These are phyloP conservation scores for Lentinus brumalis DNA, from an alignment of 768 basidiomycete genomes.

Conservation along the genomic window DNA sequence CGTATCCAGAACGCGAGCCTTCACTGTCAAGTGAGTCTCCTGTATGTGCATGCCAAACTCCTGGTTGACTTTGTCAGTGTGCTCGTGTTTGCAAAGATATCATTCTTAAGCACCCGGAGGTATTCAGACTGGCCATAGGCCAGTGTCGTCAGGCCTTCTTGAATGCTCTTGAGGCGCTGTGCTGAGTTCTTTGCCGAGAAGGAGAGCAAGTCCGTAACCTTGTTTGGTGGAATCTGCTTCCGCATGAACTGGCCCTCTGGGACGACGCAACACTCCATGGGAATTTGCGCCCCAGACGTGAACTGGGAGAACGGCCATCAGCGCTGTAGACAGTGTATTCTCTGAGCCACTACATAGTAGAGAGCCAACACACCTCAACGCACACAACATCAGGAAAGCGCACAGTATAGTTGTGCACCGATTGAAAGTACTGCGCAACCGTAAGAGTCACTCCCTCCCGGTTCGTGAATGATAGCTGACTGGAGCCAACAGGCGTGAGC, in stretches of 20 bases:
- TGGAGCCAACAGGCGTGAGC: slow-evolving; percentile 55
- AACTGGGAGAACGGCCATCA: slow-evolving; percentile 41
- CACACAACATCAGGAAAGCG: slow-evolving; percentile 66
- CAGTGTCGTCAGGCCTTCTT: slow-evolving; percentile 52
- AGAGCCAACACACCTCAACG: slow-evolving; percentile 52
- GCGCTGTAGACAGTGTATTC: background rate
- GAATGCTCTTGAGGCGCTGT: slow-evolving; percentile 58
- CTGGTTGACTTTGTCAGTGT: slow-evolving; percentile 2
- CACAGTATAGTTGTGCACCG: slow-evolving; percentile 53
- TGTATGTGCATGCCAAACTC: slow-evolving; percentile 72
- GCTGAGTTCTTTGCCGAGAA: slow-evolving; percentile 69
- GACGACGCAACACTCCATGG: slow-evolving; percentile 67
- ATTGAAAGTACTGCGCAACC: slow-evolving; percentile 64
- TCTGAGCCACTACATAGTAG: background rate
- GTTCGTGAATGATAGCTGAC: slow-evolving; percentile 54
- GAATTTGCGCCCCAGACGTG: slow-evolving; percentile 60
- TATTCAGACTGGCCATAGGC: slow-evolving; percentile 48
- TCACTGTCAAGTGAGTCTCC: slow-evolving; percentile 52
- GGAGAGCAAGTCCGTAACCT: slow-evolving; percentile 59
- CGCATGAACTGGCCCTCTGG: slow-evolving; percentile 69
- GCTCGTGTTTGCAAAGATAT: no score
- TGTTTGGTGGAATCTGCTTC: slow-evolving; percentile 69
- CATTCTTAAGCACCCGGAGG: slow-evolving; percentile 36
- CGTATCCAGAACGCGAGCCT: slow-evolving; percentile 63
- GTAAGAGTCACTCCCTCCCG: slow-evolving; percentile 56